Base-by-base conservation (phyloP, 2,329 filamentous ascomycete species). In the Pseudogymnoascus pannorum region DNA sequence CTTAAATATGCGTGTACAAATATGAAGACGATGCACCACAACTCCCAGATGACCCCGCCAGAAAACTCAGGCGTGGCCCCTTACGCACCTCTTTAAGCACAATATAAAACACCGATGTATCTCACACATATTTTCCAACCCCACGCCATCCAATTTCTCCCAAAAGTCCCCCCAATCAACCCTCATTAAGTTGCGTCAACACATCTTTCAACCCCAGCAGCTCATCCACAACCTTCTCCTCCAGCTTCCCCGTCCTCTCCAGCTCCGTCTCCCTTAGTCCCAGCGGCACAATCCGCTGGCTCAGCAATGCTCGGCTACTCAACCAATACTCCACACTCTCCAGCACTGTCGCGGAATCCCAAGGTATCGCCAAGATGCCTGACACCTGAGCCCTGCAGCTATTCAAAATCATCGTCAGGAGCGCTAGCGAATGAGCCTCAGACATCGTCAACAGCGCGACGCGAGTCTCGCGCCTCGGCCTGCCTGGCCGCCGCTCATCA, bases 271-370 rank as follows among this genome's bases (percentile, higher is more conserved):
- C 92, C 64, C 87, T 83, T 68, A 87, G 82, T 26, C 84, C 89
- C 18, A 89, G 79, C 0, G 92, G 86, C 58, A 92, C 78, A 57
- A 96, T 82, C 26, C 89, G 81, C 65, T 91, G 87, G 59, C 87
- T 81, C 61, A 97, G 76, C 60, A 87, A 77, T 66, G 85, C 84
- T 62, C 86, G 81, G 60, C 86, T 86, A 26, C 84, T 81, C 35
- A 97, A 76, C 81, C 91, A 91, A 66, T 89, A 89, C 66, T 96
- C 91, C 4, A 95, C 84, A 68, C 94, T 91, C 71, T 96, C 92
- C 66, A 88, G 81, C 54, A 95, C 81, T 1, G 80, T 79, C 0
- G 81, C 79, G 11, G 83, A 80, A 70, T 97, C 91, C 87, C 91
- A 96, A 12, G 87, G 83, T 1, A 97, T 86, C 22, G 91, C 87